Evolutionary conservation across 176 grass and related monocot species (phyloP).

Genomic region (Lolium perenne): DNA sequence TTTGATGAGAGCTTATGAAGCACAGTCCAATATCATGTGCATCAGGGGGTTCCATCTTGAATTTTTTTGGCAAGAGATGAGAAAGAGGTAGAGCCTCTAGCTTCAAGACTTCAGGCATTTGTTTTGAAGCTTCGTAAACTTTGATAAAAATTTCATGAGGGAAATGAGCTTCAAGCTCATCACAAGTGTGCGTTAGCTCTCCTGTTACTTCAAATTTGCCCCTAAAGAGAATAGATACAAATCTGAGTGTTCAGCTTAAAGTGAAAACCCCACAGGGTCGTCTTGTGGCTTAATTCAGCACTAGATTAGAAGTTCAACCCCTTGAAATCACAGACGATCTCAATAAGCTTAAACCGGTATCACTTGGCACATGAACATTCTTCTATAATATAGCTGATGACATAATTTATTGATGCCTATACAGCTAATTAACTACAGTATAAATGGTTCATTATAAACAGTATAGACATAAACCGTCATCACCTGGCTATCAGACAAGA

Average conservation of each 20-base stretch:
- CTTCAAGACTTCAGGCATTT: constrained; percentile 65
- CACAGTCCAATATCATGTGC: constrained; percentile 70
- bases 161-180: constrained; percentile 67
- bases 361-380: constrained; percentile 24
- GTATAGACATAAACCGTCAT: no score
- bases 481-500: not conserved
- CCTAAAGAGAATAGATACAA: constrained; percentile 47
- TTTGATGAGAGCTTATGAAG: constrained; percentile 53
- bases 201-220: constrained; percentile 66
- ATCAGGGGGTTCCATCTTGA: constrained; percentile 55
- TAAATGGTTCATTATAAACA: no score
- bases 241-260: constrained; percentile 33
- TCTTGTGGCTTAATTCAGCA: not conserved
- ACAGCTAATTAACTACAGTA: constrained; percentile 15
- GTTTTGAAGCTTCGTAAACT: constrained; percentile 60
- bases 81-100: constrained; percentile 58
- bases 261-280: constrained; percentile 15
- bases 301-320: not conserved
- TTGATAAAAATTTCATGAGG: constrained; percentile 43
- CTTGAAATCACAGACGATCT: constrained; percentile 18
- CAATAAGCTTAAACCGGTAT: constrained; percentile 16
- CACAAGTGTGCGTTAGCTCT: constrained; percentile 41
- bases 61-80: constrained; percentile 65
- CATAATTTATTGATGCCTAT: constrained; percentile 16
- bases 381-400: constrained; percentile 8